Conservation (phyloP, 2,329 filamentous ascomycete genomes). For the Elsinoe fawcettii region DNA sequence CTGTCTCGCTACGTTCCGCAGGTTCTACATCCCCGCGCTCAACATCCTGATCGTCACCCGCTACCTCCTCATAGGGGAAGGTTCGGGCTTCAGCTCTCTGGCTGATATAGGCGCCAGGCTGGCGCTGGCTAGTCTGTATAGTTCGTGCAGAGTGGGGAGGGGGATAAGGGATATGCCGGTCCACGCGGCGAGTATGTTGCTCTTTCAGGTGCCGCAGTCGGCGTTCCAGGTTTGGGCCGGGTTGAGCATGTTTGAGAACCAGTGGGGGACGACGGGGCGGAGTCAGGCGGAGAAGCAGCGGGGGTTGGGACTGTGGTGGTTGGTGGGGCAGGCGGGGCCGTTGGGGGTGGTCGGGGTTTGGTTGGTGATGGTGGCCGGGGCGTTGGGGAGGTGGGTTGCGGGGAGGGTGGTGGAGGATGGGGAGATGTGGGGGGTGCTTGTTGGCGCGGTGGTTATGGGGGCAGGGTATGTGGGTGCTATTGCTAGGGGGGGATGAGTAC, state of each 20-base stretch:
- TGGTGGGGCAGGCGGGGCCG: constrained; percentile 26
- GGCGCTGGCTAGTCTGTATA: neutral
- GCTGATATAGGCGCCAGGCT: neutral
- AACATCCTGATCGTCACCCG: constrained; percentile 4
- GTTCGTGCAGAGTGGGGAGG: neutral
- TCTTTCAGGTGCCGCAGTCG: constrained; percentile 8
- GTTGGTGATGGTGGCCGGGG: constrained; percentile 31
- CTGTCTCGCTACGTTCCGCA: constrained; percentile 7
- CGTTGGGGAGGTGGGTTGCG: neutral
- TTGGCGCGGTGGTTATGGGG: neutral
- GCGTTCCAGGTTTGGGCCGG: constrained; percentile 9
- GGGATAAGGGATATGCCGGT: neutral
- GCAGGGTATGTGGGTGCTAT: neutral
- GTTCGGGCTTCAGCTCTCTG: neutral
- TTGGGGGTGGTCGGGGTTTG: constrained; percentile 41
- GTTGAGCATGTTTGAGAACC: constrained; percentile 5
- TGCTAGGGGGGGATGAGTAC: neutral
- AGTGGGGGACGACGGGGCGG: constrained; percentile 2
- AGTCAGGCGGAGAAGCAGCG: neutral
- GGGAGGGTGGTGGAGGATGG: neutral
- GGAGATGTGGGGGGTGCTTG: neutral
- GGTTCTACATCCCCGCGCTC: constrained; percentile 4
- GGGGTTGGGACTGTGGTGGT: constrained; percentile 36
- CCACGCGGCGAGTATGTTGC: neutral
- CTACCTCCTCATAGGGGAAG: neutral